phyloP scores from a whole-genome alignment of 345 rosid species.

The Psidium guajava region DNA sequence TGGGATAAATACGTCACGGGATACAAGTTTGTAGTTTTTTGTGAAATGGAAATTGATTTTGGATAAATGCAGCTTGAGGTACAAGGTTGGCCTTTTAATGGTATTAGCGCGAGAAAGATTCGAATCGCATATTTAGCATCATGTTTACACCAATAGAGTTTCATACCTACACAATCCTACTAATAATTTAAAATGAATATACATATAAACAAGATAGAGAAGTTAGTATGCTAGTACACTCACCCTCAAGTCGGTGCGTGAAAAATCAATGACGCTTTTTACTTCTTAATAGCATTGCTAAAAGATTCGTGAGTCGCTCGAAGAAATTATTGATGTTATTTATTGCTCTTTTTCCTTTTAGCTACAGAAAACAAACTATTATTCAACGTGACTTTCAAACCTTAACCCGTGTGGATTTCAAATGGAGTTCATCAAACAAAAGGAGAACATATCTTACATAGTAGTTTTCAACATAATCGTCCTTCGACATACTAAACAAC shows the following conservation, averaged over 20 bases:
- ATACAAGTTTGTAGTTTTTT: too few relatives aligned
- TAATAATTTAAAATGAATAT: background rate
- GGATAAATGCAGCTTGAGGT: too few relatives aligned
- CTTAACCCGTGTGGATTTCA: background rate
- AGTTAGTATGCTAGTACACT: background rate
- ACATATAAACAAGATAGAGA: background rate
- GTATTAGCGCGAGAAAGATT: background rate
- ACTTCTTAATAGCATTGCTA: too few relatives aligned
- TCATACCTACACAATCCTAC: accelerated
- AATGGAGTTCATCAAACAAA: background rate
- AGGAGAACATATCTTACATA: background rate
- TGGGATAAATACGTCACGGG: too few relatives aligned
- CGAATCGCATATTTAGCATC: background rate
- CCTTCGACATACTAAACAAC: background rate
- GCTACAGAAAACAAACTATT: too few relatives aligned
- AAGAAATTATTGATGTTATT: too few relatives aligned
- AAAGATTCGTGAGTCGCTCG: too few relatives aligned
- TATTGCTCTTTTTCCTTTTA: too few relatives aligned
- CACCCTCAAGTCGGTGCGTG: background rate
- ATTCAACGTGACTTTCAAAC: background rate
- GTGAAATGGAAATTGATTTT: too few relatives aligned
- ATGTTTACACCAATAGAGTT: background rate
- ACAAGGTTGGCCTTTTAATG: too few relatives aligned
- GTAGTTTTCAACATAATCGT: background rate
- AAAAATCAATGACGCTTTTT: background rate